Conservation (phyloP, 2,329 filamentous ascomycete genomes). For the Aspergillaceae sp. region DNA sequence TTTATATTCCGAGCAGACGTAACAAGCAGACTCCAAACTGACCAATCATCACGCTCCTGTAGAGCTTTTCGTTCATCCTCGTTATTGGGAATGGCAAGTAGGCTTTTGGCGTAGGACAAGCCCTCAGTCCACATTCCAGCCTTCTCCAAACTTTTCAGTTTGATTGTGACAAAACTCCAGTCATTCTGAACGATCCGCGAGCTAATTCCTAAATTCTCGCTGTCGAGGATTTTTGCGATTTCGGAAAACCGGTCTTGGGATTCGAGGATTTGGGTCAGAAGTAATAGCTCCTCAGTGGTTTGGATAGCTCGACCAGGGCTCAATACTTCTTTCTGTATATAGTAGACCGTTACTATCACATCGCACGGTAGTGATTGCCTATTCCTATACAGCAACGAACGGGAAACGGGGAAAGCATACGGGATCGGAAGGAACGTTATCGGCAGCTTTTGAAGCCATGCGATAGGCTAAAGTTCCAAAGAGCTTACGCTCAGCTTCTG, state of each 20-base stretch:
- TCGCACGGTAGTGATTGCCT: not conserved
- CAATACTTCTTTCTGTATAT: conserved; percentile 31
- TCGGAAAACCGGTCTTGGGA: conserved; percentile 33
- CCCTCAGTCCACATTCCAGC: conserved; percentile 33
- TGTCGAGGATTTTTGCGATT: conserved; percentile 35
- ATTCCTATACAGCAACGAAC: not conserved
- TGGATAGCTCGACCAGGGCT: conserved; percentile 38
- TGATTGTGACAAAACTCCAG: conserved; percentile 32
- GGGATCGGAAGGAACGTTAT: conserved; percentile 34
- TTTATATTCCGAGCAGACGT: conserved; percentile 24
- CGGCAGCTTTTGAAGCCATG: conserved; percentile 41
- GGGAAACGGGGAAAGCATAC: conserved; percentile 23
- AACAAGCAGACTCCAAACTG: conserved; percentile 38
- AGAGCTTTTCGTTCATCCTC: conserved; percentile 19
- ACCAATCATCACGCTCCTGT: conserved; percentile 38
- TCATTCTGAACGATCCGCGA: conserved; percentile 38
- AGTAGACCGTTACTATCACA: conserved; percentile 13
- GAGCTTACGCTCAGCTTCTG: conserved; percentile 36
- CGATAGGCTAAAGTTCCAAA: conserved; percentile 45
- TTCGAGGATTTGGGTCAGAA: conserved; percentile 38
- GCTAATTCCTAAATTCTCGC: conserved; percentile 32
- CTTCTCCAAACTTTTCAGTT: conserved; percentile 31
- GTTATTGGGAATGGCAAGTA: conserved; percentile 30
- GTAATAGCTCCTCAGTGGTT: conserved; percentile 37
- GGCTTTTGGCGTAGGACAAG: conserved; percentile 25